phyloP scores from a whole-genome alignment of 1,284 basidiomycete genomes.

The Farysia itapuensis region DNA sequence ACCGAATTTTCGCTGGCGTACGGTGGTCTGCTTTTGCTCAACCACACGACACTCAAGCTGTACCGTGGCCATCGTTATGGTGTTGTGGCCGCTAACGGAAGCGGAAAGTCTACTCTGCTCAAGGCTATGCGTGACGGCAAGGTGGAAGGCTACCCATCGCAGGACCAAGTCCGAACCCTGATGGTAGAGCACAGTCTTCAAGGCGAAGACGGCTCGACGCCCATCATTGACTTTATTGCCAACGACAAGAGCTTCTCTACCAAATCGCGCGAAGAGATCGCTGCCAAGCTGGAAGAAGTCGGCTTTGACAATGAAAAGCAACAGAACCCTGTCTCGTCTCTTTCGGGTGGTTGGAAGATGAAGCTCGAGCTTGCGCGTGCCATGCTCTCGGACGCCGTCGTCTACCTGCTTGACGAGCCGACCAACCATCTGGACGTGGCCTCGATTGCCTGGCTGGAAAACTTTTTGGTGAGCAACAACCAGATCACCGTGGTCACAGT shows the following conservation, averaged over 20 bases:
- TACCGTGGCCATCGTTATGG: slow-evolving; percentile 86
- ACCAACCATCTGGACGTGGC: slow-evolving; percentile 76
- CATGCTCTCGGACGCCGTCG: slow-evolving; percentile 68
- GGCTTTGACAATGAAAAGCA: slow-evolving; percentile 90
- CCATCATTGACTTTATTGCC: slow-evolving; percentile 85
- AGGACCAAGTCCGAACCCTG: slow-evolving; percentile 78
- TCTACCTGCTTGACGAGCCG: slow-evolving; percentile 86
- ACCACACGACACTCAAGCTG: slow-evolving; percentile 88
- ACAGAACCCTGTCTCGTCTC: slow-evolving; percentile 78
- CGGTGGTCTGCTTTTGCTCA: slow-evolving; percentile 89
- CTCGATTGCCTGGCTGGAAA: slow-evolving; percentile 90
- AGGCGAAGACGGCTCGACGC: slow-evolving; percentile 79
- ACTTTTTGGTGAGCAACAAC: slow-evolving; percentile 67
- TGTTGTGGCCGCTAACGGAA: slow-evolving; percentile 91
- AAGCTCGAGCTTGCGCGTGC: slow-evolving; percentile 74
- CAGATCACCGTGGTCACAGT: slow-evolving; percentile 82
- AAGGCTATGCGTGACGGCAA: slow-evolving; percentile 92
- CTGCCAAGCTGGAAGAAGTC: slow-evolving; percentile 48
- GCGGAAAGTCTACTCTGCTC: slow-evolving; percentile 94
- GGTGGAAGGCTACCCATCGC: slow-evolving; percentile 90
- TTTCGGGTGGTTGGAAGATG: slow-evolving; percentile 99
- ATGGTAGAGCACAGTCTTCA: slow-evolving; percentile 97
- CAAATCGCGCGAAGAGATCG: slow-evolving; percentile 50
- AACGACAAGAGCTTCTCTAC: slow-evolving; percentile 66
- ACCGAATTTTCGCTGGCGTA: slow-evolving; percentile 95